These are phyloP conservation scores for Magnolia officinalis DNA, from an alignment of 164 flowering plant genomes.

Conservation along the genomic window DNA sequence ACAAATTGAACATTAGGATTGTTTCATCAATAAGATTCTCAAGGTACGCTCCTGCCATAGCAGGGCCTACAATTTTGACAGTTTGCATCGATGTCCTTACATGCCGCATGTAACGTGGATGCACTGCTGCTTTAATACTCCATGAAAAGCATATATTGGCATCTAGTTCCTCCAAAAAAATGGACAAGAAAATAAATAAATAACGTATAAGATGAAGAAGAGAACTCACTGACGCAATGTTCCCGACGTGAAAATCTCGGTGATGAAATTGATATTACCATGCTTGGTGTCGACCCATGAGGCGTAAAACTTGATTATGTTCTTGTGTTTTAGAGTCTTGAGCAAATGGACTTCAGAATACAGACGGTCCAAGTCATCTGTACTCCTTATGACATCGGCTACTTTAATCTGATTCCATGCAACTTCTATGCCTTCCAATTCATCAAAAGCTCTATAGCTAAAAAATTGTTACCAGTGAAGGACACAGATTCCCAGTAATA, in stretches of 20 bases:
- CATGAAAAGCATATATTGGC: too few species aligned
- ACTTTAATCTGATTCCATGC: constrained; percentile 98
- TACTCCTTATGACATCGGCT: constrained; percentile 60
- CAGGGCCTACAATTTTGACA: too few species aligned
- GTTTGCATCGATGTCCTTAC: too few species aligned
- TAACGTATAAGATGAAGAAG: not conserved
- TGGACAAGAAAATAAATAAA: not conserved
- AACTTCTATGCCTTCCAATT: constrained; percentile 93
- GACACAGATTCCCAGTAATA: constrained; percentile 30
- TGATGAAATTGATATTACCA: constrained; percentile 63
- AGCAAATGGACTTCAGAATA: constrained; percentile 94
- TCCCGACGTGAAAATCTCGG: constrained; percentile 97
- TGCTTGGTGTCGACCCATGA: constrained; percentile 78
- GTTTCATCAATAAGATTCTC: too few species aligned
- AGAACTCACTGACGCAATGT: constrained; percentile 80
- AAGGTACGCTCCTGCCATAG: too few species aligned
- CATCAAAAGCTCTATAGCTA: constrained; percentile 95
- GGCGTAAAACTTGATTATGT: constrained; percentile 86
- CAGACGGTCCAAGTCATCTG: constrained; percentile 79
- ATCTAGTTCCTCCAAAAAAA: too few species aligned
- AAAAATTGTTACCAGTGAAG: constrained; percentile 7
- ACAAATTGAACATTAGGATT: too few species aligned
- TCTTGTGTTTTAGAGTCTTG: constrained; percentile 92
- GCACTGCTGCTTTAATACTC: too few species aligned
- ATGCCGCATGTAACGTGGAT: too few species aligned